A percentile compares a stretch with the other conserved stretches of the same genome.
Evolutionary conservation across 2,329 filamentous ascomycete species (phyloP).

Genomic region (Diaporthe amygdali): DNA sequence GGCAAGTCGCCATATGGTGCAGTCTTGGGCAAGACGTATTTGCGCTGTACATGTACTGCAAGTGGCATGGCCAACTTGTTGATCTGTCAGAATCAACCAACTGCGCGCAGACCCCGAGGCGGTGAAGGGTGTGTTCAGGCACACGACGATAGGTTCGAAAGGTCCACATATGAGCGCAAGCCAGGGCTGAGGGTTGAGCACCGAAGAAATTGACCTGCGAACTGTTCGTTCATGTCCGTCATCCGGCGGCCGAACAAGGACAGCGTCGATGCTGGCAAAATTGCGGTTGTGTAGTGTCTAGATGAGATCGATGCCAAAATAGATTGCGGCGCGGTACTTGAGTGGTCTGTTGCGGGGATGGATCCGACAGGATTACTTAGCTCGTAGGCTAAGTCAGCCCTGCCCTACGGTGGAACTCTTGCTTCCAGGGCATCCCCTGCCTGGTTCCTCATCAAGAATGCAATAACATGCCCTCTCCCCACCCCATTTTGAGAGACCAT

Average conservation of each 20-base stretch:
- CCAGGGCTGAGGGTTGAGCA: not conserved
- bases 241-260: not conserved
- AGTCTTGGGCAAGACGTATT: not conserved
- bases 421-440: not conserved
- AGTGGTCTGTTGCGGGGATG: not conserved
- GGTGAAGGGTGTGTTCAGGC: not conserved
- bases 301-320: not conserved
- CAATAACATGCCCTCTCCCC: not conserved
- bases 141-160: not conserved
- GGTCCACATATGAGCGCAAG: not conserved
- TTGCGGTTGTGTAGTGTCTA: not conserved
- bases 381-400: not conserved
- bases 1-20: not conserved
- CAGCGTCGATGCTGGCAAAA: not conserved
- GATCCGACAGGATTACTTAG: constrained; percentile 1
- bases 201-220: too few species aligned
- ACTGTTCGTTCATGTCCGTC: not conserved
- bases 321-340: constrained; percentile 5
- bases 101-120: not conserved
- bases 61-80: not conserved
- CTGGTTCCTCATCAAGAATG: not conserved
- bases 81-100: not conserved
- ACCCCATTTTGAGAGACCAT: not conserved
- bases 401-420: not conserved
- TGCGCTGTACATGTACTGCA: not conserved